phyloP scores from a whole-genome alignment of 1,284 basidiomycete species.

The Boletus sp. region DNA sequence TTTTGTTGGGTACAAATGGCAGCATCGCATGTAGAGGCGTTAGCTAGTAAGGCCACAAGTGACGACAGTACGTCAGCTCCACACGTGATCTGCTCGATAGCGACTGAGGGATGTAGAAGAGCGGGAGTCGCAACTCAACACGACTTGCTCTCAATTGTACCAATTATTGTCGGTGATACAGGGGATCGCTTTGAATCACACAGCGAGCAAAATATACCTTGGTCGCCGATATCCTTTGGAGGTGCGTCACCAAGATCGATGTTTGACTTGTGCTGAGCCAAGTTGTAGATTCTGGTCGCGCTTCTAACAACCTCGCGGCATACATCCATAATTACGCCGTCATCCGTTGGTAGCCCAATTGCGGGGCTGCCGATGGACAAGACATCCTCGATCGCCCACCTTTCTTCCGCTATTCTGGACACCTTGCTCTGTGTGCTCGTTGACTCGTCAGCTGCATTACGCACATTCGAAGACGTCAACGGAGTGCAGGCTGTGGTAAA shows the following conservation, averaged over 20 bases:
- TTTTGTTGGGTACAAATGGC: constrained; percentile 50
- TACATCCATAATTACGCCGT: constrained; percentile 35
- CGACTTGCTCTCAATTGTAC: constrained; percentile 47
- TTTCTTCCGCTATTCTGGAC: constrained; percentile 70
- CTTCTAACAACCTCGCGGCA: constrained; percentile 70
- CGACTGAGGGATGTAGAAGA: constrained; percentile 34
- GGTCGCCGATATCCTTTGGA: constrained; percentile 69
- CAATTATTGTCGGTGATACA: constrained; percentile 70
- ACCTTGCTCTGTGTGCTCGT: constrained; percentile 82
- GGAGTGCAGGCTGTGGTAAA: constrained; percentile 80
- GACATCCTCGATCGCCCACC: constrained; percentile 30
- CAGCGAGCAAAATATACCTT: constrained; percentile 62
- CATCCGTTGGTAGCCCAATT: constrained; percentile 14
- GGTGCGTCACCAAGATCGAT: constrained; percentile 39
- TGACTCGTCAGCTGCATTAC: constrained; percentile 68
- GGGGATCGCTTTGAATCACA: constrained; percentile 73
- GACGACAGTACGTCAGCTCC: constrained; percentile 35
- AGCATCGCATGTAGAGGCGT: constrained; percentile 39
- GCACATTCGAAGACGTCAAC: constrained; percentile 69
- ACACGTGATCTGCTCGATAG: neutral
- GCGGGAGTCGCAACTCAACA: constrained; percentile 41
- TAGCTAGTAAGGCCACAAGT: constrained; percentile 37
- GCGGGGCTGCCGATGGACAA: constrained; percentile 16
- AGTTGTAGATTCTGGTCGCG: constrained; percentile 55
- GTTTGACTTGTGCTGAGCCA: constrained; percentile 3